phyloP scores from a whole-genome alignment of 2,329 filamentous ascomycete species.

The Macrophomina pseudophaseolina region DNA sequence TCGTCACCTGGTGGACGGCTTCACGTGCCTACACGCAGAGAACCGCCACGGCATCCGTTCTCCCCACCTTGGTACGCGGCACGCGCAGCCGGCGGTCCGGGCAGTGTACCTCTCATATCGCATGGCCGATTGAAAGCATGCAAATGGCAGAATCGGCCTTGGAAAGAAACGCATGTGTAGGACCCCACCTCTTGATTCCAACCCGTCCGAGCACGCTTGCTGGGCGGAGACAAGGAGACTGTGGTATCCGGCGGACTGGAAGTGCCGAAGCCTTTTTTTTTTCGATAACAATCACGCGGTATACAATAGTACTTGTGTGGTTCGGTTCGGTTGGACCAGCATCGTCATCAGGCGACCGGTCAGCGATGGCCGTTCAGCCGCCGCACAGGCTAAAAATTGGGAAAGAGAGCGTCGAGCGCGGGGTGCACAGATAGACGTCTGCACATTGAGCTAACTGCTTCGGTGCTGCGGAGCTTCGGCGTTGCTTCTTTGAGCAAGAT shows the following conservation, averaged over 20 bases:
- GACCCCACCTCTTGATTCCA: slow-evolving; percentile 2
- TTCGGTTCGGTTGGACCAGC: background rate
- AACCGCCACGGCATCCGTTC: background rate
- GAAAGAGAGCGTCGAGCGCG: background rate
- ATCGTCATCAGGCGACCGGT: background rate
- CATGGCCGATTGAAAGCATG: background rate
- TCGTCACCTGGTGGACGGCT: background rate
- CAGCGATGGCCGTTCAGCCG: background rate
- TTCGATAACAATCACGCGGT: background rate
- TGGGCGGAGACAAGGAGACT: background rate
- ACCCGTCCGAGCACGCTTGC: background rate
- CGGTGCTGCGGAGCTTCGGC: slow-evolving; percentile 11
- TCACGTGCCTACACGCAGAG: slow-evolving; percentile 12
- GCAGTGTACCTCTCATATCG: background rate
- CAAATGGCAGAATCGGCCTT: slow-evolving; percentile 3
- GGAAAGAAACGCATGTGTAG: background rate
- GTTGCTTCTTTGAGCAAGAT: slow-evolving; percentile 17
- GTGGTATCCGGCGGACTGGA: background rate
- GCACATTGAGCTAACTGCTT: background rate
- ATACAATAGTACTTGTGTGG: background rate
- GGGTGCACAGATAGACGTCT: background rate
- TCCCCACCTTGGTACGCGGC: background rate
- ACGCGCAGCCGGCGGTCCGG: slow-evolving; percentile 6
- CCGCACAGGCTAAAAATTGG: background rate
- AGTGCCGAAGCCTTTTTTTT: background rate